Evolutionary conservation across 805 yeast species (phyloP), one percentile per base, ranked within the genome.

Genomic region (Yueomyces sp.): DNA sequence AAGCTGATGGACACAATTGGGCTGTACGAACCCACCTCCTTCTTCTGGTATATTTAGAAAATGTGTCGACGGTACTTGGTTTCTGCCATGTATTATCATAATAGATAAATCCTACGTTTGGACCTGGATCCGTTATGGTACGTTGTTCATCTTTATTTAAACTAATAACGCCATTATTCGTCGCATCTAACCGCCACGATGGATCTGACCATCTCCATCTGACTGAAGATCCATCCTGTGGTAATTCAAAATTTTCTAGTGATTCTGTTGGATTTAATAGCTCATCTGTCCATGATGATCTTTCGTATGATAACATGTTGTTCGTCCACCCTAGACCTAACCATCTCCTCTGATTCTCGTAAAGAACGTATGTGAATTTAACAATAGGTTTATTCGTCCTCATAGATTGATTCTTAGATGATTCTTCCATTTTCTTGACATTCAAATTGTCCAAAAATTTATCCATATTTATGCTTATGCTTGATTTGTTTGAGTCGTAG

Each of bases 271-370:
- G 96, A 61, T 88, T 90, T 49, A 87, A 69, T 55, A 87, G 88
- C 62, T 90, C 96, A 60, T 90, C 98, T 0, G 96, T 87, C 96
- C 96, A 90, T 4, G 96, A 81, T 0, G 95, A 79, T 57, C 98
- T 74, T 64, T 90, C 98, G 59, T 90, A 90, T 40, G 92, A 80
- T 49, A 90, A 70, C 57, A 92, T 69, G 57, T 87, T 90, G n/a
- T 92, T 69, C 0, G 96, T 88, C 98, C 98, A 90, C 5, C 98
- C 98, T 53, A 90, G 84, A 6, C 96, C 97, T 37, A 90, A 69
- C 98, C 98, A 90, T 55, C 90, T 79, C 57, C 98, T 77, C 66
- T 90, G 97, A 60, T 90, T 90, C 59, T 90, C 98, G 61, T 81
- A 88, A 8, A 90, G 68, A 2, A 86, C 96, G 61, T 86, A 90